These are phyloP conservation scores for Pholiota molesta DNA, from an alignment of 768 basidiomycete genomes.

Conservation along the genomic window DNA sequence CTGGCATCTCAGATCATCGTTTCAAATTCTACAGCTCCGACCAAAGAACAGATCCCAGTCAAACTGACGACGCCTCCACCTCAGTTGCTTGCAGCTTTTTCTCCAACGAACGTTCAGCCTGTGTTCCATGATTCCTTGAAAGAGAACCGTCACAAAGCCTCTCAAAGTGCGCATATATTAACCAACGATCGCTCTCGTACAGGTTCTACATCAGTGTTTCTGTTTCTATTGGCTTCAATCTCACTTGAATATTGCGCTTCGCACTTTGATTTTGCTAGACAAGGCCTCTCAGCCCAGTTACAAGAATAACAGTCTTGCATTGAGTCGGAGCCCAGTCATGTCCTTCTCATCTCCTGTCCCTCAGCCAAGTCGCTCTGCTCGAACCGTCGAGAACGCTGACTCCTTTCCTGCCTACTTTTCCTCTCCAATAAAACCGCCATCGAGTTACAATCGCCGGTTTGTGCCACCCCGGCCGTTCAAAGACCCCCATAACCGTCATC, in stretches of 20 bases:
- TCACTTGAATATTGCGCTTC: neutral
- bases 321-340: neutral
- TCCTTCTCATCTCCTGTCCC: constrained; percentile 16
- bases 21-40: neutral
- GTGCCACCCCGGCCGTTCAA: neutral
- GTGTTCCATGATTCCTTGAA: neutral
- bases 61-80: neutral
- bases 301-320: neutral
- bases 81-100: neutral
- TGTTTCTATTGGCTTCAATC: neutral
- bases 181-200: neutral
- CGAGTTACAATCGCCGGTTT: neutral
- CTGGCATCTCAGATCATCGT: neutral
- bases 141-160: neutral
- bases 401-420: neutral
- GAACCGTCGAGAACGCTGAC: neutral
- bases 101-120: neutral
- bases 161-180: constrained; percentile 16
- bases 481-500: neutral
- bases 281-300: neutral
- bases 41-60: neutral
- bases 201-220: neutral
- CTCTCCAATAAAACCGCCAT: neutral
- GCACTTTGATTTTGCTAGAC: neutral
- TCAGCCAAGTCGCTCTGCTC: neutral